Base-by-base conservation (phyloP, 2,329 filamentous ascomycete genomes). In the Colletotrichum eleusines region DNA sequence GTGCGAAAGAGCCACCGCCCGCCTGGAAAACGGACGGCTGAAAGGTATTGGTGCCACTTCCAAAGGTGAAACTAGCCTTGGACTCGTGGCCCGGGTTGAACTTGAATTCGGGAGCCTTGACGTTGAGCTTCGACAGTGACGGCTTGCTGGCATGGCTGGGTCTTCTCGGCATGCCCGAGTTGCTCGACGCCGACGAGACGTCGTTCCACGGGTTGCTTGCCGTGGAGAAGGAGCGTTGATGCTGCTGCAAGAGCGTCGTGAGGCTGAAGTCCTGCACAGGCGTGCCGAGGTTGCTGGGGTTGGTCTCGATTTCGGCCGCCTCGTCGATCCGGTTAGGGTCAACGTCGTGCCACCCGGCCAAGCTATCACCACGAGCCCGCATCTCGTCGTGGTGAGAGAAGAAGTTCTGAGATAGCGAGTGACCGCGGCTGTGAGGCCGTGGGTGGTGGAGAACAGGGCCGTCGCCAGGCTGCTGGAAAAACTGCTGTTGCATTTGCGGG, bases 71-170 rank as follows among this genome's bases (percentile, higher is more conserved):
- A 20, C 81, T 79, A 42, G 86, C 84, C 46, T 85, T 82, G 75
- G 89, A 89, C 33, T 80, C 81, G 75, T 79, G 87, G 3, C 81
- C 79, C 4, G 87, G 88, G 72, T 89, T 88, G 80, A 95, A 95
- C 75, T 91, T 94, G 84, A 98, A 98, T 77, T 96, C 94, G 57
- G 94, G 92, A 0, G 95, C 95, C 73, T 92, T 89, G 38, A 97
- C 94, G 76, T 98, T 98, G 75, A 98, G 87, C 74, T 91, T 95
- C 0, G 94, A 94, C 53, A 91, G 80, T 0, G 90, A 95, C 3
- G 90, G 85, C 75, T 92, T 93, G 77, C 90, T 91, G 23, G 85
- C 86, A 76, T 94, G 92, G 73, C 87, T 88, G 14, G 84, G 81
- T 53, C 83, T 81, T 38, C 82, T 77, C 28, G 79, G 76, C 35